Evolutionary conservation across 805 yeast species (phyloP).

Genomic region (Blastobotrys attinorum): DNA sequence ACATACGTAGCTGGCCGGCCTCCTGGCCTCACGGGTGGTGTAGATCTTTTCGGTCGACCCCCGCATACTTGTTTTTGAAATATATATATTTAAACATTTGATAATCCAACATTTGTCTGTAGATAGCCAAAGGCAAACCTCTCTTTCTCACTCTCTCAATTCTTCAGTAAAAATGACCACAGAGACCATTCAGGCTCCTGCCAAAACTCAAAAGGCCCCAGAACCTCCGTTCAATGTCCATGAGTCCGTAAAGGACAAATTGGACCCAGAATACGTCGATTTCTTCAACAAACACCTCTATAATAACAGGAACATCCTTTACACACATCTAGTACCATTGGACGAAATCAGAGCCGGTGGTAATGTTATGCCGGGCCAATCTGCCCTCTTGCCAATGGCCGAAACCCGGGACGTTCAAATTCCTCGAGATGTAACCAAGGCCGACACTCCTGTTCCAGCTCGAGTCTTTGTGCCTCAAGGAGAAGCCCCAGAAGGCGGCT

Average conservation of each 20-base stretch:
- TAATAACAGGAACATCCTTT: constrained; percentile 23
- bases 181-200: not conserved
- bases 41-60: too few species aligned
- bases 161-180: not conserved
- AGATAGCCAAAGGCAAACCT: too few species aligned
- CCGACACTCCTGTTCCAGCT: constrained; percentile 23
- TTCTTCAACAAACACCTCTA: constrained; percentile 31
- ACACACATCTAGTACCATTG: constrained; percentile 34
- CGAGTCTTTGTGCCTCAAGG: constrained; percentile 36
- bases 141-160: not conserved
- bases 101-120: too few species aligned
- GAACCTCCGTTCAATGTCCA: constrained; percentile 30
- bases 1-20: too few species aligned
- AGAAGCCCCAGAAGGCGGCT: constrained; percentile 30
- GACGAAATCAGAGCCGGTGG: constrained; percentile 28
- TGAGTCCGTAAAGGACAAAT: constrained; percentile 22
- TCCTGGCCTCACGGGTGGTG: too few species aligned
- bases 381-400: constrained; percentile 26
- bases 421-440: constrained; percentile 21
- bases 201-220: constrained; percentile 11
- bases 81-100: too few species aligned
- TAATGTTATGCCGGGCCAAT: constrained; percentile 38
- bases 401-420: constrained; percentile 28
- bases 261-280: constrained; percentile 34
- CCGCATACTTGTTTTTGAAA: too few species aligned